These are phyloP conservation scores for Pyrenopolyporus hunteri DNA, from an alignment of 495 filamentous ascomycete species.

Conservation along the genomic window DNA sequence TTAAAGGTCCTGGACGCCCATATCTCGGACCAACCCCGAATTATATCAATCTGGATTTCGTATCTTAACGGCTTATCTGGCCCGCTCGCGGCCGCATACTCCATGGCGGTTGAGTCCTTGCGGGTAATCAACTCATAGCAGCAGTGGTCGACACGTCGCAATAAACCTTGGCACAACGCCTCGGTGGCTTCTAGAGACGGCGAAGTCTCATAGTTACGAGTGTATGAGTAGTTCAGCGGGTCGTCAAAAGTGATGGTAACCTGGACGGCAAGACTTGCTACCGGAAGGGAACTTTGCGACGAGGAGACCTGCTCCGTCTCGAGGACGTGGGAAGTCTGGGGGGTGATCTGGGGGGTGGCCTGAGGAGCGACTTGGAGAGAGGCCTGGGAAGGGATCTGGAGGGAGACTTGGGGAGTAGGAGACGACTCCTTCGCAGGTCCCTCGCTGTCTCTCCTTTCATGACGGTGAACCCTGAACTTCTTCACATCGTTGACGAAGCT, in stretches of 20 bases:
- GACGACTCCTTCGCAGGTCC: slow-evolving; percentile 13
- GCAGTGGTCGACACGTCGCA: slow-evolving; percentile 56
- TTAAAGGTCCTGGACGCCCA: slow-evolving; percentile 53
- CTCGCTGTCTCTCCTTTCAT: slow-evolving; percentile 22
- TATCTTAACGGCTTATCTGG: slow-evolving; percentile 51
- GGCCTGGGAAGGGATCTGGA: background rate
- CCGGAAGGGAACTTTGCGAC: slow-evolving; percentile 20
- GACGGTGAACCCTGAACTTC: slow-evolving; percentile 34
- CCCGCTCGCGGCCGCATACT: slow-evolving; percentile 44
- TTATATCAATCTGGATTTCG: slow-evolving; percentile 51
- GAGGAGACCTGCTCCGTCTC: slow-evolving; percentile 27
- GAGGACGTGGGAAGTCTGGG: slow-evolving; percentile 3
- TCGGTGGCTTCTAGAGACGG: slow-evolving; percentile 47
- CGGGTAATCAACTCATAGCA: slow-evolving; percentile 55
- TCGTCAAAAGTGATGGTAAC: slow-evolving; percentile 54
- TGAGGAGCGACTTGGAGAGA: background rate
- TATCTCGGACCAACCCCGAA: slow-evolving; percentile 45
- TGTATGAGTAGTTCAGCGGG: slow-evolving; percentile 50
- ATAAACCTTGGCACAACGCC: slow-evolving; percentile 48
- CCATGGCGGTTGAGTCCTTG: slow-evolving; percentile 53
- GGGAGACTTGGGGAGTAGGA: slow-evolving; percentile 3
- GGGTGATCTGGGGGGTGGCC: slow-evolving; percentile 1
- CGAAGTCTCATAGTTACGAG: slow-evolving; percentile 50
- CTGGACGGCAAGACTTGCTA: slow-evolving; percentile 43
- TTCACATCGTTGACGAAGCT: slow-evolving; percentile 41